These are phyloP conservation scores for Thozetella sp. DNA, from an alignment of 495 filamentous ascomycete species.

Conservation along the genomic window DNA sequence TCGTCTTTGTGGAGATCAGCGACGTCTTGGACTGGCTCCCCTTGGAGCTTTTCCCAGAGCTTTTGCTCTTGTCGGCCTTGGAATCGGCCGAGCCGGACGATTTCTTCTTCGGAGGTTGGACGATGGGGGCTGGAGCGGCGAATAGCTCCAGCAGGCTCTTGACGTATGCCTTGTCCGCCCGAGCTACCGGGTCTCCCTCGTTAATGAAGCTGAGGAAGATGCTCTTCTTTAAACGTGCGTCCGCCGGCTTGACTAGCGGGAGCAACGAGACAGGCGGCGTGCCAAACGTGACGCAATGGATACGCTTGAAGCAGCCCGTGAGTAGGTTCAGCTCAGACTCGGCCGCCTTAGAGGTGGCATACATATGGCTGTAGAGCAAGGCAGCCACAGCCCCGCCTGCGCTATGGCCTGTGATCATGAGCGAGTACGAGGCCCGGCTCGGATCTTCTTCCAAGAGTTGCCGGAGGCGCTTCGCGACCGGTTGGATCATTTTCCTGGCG, in stretches of 20 bases:
- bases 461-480: slow-evolving; percentile 69
- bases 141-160: slow-evolving; percentile 71
- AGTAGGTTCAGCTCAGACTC: slow-evolving; percentile 68
- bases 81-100: slow-evolving; percentile 9
- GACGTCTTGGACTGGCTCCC: slow-evolving; percentile 22
- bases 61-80: slow-evolving; percentile 6
- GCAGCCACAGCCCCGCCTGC: slow-evolving; percentile 81
- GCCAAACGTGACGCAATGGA: slow-evolving; percentile 85
- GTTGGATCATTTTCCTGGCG: slow-evolving; percentile 71
- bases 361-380: slow-evolving; percentile 79
- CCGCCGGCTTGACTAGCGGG: slow-evolving; percentile 60
- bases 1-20: slow-evolving; percentile 25
- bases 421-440: slow-evolving; percentile 61
- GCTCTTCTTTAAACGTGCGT: slow-evolving; percentile 55
- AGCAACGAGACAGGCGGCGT: slow-evolving; percentile 74
- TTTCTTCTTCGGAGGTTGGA: slow-evolving; percentile 7
- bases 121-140: slow-evolving; percentile 57
- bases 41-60: slow-evolving; percentile 13
- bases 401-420: slow-evolving; percentile 82
- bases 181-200: slow-evolving; percentile 78
- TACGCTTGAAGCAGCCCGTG: slow-evolving; percentile 67
- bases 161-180: slow-evolving; percentile 76
- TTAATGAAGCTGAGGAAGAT: slow-evolving; percentile 79
- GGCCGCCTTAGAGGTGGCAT: slow-evolving; percentile 53
- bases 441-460: slow-evolving; percentile 71